phyloP scores from a whole-genome alignment of 305 asterid species.

The Monarda citriodora region DNA sequence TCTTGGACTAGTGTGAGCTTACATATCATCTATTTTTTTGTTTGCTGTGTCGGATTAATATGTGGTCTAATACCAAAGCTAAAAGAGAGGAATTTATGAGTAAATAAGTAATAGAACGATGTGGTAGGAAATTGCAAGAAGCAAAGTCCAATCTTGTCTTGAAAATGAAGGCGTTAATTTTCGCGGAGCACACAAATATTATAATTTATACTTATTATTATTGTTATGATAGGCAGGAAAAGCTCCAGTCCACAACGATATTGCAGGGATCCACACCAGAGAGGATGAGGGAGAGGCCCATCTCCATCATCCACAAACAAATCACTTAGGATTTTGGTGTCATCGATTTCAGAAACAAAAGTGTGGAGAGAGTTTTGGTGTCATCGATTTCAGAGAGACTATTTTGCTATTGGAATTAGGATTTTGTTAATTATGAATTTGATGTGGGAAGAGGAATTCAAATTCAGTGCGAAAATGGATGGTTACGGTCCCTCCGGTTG shows the following conservation, averaged over 20 bases:
- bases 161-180: too few relatives aligned
- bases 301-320: constrained; percentile 4
- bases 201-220: too few relatives aligned
- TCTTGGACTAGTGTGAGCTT: too few relatives aligned
- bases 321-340: background rate
- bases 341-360: background rate
- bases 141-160: too few relatives aligned
- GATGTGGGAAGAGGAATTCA: constrained; percentile 25
- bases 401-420: constrained; percentile 8
- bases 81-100: too few relatives aligned
- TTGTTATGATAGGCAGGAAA: constrained; percentile 1
- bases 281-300: background rate
- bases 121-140: too few relatives aligned
- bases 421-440: constrained; percentile 4
- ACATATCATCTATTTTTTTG: too few relatives aligned
- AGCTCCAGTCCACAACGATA: background rate
- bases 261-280: background rate
- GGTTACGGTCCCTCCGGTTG: constrained; percentile 24
- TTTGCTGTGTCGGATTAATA: too few relatives aligned
- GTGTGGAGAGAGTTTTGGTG: background rate
- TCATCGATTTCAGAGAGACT: background rate
- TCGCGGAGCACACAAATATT: too few relatives aligned
- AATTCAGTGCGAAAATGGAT: constrained; percentile 12
- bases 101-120: too few relatives aligned
- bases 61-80: too few relatives aligned